phyloP scores from a whole-genome alignment of 176 grass and related monocot genomes.

The Otatea glauca region DNA sequence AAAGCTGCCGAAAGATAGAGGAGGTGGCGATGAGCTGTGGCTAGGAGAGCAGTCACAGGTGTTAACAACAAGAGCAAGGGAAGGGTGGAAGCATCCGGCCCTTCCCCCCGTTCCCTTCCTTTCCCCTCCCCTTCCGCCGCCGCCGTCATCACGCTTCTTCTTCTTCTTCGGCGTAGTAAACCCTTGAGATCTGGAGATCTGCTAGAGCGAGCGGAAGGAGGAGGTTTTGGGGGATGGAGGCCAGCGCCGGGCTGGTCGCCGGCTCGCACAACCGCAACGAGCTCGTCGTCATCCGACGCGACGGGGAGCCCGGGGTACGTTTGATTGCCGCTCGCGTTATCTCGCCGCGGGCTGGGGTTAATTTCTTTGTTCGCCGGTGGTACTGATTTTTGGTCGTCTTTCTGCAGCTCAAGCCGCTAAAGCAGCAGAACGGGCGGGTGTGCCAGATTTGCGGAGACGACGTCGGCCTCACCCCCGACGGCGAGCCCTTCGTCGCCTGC shows the following conservation, averaged over 20 bases:
- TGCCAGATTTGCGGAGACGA: slow-evolving; percentile 91
- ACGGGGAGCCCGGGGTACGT: slow-evolving; percentile 87
- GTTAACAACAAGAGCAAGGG: too few relatives aligned
- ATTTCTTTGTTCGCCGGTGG: neutral
- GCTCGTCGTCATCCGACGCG: slow-evolving; percentile 92
- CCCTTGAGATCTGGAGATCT: slow-evolving; percentile 38
- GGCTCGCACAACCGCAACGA: slow-evolving; percentile 94
- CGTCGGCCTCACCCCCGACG: slow-evolving; percentile 49
- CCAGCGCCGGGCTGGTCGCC: slow-evolving; percentile 77
- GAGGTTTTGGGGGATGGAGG: slow-evolving; percentile 70
- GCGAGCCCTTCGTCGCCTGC: slow-evolving; percentile 65
- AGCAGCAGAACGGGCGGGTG: slow-evolving; percentile 54
- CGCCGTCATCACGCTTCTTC: neutral
- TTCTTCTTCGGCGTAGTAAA: neutral
- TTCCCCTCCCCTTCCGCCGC: neutral
- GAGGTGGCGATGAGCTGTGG: slow-evolving; percentile 48
- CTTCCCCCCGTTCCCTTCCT: neutral
- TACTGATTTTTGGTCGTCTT: slow-evolving; percentile 17
- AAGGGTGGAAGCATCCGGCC: neutral
- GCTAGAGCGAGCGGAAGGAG: neutral
- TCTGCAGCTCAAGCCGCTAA: slow-evolving; percentile 55
- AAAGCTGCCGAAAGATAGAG: slow-evolving; percentile 33
- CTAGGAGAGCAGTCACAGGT: slow-evolving; percentile 4
- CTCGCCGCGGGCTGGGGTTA: neutral
- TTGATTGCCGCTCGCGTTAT: neutral